Base-by-base conservation (phyloP, 148 eudicot genomes). In the Rhododendron griersonianum region DNA sequence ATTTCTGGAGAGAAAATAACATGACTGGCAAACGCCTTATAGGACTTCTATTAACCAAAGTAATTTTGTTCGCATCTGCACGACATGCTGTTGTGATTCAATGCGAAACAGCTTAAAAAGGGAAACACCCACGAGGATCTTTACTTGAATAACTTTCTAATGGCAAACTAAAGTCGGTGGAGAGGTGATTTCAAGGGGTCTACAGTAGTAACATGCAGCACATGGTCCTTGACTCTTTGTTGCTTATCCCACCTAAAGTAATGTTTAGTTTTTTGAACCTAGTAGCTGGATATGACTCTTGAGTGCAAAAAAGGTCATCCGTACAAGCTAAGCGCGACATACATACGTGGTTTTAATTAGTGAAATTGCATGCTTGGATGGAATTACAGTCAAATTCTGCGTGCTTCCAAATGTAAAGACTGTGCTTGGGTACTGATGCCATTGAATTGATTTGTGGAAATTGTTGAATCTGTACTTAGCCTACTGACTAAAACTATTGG, bases 101-200 rank as follows among this genome's bases (percentile, higher is more conserved):
- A 18, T 37, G 39, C 13, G 5, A 53, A 19, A 28, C 44, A 55
- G 11, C 13, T 51, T 55, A 16, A 37, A 50, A 81, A 81, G 3
- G 7, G 51, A 81, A 81, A 81, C 13, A 30, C 14, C 37, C 44
- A 14, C 25, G 14, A 18, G 41, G 35, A 51, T 16, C 18, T 28
- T 33, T 23, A 39, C 19, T 11, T 10, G 19, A 23, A 59, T 9
- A 8, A 53, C 41, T 28, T 11, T 80, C 61, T 61, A 82, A 39
- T 82, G 48, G 30, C 35, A 61, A 61, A 57, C 73, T 37, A 23
- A 39, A 61, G 19, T 35, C 39, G 84, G 84, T 82, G 35, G 55
- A 61, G 39, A 82, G 39, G 74, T 59, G 74, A 61, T 82, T 59
- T 61, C 84, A 61, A 59, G n/a, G 73, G 84, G 51, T 59, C 73